Evolutionary conservation across 768 basidiomycete genomes (phyloP), one percentile per base, ranked within the genome.

Genomic region (Myochromella boudieri): DNA sequence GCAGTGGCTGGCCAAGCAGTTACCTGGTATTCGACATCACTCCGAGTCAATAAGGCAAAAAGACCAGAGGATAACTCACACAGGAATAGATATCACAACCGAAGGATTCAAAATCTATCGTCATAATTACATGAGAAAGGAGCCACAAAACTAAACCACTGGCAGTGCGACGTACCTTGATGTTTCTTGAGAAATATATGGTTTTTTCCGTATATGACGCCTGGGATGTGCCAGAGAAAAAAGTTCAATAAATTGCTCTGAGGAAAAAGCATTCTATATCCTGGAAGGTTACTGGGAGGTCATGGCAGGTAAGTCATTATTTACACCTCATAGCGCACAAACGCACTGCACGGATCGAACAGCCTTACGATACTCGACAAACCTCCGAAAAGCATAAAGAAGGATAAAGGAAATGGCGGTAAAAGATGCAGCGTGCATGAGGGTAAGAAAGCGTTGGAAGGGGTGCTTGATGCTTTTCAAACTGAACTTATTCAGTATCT

Each of bases 61-160:
- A 14, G 37, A 24, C 4, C 26, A 20, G n/a, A 11, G 42, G 12
- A 31, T 2, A 4, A 18, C 63, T 50, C 34, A 73, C 70, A 12
- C 54, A 38, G 14, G 70, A 67, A 53, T 61, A 48, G 25, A 70
- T 62, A 46, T 73, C 71, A 51, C 63, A 64, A 24, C 72, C 72
- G 42, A 53, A 58, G 18, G 54, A 31, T 36, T 62, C 55, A 42
- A 63, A 71, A n/a, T n/a, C n/a, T n/a, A n/a, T n/a, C n/a, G n/a
- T n/a, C n/a, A n/a, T n/a, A 11, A 53, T 68, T n/a, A n/a, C n/a
- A n/a, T 71, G 11, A 12, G 15, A 17, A 5, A 15, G 3, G 9
- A 6, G 37, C 20, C 15, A 36, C 20, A 34, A 4, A 20, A 37
- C n/a, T 5, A 48, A 26, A 26, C 27, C 20, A 27, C 31, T 11